A percentile compares a stretch with the other conserved stretches of the same genome.
phyloP scores from a whole-genome alignment of 495 filamentous ascomycete species.

The Xylaria cubensis region DNA sequence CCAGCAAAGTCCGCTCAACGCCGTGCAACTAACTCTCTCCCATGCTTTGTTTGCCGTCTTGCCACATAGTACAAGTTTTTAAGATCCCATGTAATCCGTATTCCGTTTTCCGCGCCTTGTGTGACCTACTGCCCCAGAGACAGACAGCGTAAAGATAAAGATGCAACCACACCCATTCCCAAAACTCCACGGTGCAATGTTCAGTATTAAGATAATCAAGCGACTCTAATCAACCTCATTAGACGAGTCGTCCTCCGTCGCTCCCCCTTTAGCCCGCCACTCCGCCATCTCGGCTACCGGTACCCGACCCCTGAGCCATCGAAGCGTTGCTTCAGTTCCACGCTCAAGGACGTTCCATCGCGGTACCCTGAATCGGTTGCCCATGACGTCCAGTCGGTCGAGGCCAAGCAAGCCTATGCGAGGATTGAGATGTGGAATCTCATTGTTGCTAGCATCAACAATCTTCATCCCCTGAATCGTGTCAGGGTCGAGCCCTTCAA shows the following conservation, averaged over 20 bases:
- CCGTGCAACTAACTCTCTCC: not conserved
- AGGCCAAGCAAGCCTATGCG: conserved; percentile 74
- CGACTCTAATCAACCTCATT: conserved; percentile 39
- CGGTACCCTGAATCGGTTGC: conserved; percentile 87
- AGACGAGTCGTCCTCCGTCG: conserved; percentile 43
- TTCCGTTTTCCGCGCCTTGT: conserved; percentile 7
- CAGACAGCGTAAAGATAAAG: not conserved
- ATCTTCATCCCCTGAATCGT: conserved; percentile 74
- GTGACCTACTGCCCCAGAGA: not conserved
- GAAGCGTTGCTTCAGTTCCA: conserved; percentile 84
- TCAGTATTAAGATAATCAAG: conserved; percentile 21
- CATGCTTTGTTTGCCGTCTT: not conserved
- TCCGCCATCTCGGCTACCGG: conserved; percentile 66
- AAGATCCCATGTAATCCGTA: not conserved
- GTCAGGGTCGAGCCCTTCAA: conserved; percentile 75
- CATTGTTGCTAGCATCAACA: conserved; percentile 82
- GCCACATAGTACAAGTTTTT: not conserved
- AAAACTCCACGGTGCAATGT: conserved; percentile 29
- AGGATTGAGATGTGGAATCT: conserved; percentile 77
- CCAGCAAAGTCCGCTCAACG: not conserved
- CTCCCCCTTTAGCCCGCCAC: conserved; percentile 50
- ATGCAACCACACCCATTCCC: conserved; percentile 10
- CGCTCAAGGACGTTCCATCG: conserved; percentile 83
- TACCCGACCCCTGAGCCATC: conserved; percentile 82
- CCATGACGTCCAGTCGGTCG: conserved; percentile 67